These are phyloP conservation scores for Eimeria acervulina DNA, from an alignment of 169 alveolate genomes.

Conservation along the genomic window DNA sequence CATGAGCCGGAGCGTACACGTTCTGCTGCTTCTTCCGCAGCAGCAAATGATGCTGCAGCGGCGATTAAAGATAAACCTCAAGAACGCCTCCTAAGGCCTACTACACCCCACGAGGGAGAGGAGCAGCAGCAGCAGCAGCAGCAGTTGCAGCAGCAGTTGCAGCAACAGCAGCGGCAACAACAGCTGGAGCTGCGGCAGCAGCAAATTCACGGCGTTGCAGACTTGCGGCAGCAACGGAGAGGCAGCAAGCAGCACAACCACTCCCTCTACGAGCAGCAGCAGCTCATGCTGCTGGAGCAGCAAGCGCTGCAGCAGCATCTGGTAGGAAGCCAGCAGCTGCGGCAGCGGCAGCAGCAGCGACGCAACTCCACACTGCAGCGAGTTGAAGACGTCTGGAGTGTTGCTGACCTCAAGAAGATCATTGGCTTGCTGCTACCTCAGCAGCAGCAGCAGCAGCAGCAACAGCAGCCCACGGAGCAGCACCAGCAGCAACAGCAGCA, in stretches of 20 bases:
- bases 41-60: constrained; percentile 18
- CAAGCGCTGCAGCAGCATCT: constrained; percentile 41
- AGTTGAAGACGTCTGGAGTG: background rate
- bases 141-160: too few species aligned
- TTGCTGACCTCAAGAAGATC: background rate
- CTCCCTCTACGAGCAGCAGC: constrained; percentile 28
- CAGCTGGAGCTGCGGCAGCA: constrained; percentile 62
- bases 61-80: background rate
- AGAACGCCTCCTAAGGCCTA: background rate
- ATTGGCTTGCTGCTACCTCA: constrained; percentile 13
- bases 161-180: constrained; percentile 17
- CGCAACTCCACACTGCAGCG: background rate
- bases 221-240: background rate
- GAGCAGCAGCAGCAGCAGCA: too few species aligned
- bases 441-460: background rate
- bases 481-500: constrained; percentile 25
- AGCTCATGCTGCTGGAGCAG: constrained; percentile 47
- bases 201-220: background rate
- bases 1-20: too few species aligned
- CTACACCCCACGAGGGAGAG: too few species aligned
- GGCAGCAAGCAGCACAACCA: constrained; percentile 48
- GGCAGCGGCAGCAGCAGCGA: constrained; percentile 28
- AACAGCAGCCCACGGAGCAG: background rate
- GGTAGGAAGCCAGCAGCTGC: background rate
- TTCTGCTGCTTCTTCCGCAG: background rate